phyloP scores from a whole-genome alignment of 176 grass and related monocot species.

The Eragrostis nindensis region DNA sequence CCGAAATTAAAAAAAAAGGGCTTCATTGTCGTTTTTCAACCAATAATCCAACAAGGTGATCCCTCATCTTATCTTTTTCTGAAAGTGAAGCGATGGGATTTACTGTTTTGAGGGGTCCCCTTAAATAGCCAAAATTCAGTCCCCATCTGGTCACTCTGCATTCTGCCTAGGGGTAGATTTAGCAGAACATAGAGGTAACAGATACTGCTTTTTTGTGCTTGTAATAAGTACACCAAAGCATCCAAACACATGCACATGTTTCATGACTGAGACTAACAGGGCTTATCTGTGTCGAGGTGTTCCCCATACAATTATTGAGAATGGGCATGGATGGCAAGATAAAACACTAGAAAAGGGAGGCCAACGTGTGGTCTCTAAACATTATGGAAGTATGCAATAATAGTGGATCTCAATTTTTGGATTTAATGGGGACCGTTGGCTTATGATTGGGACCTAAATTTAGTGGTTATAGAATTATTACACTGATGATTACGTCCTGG shows the following conservation, averaged over 20 bases:
- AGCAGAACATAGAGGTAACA: background rate
- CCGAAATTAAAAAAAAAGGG: background rate
- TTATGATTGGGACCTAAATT: background rate
- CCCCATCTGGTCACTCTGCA: background rate
- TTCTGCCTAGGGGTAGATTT: background rate
- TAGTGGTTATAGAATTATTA: background rate
- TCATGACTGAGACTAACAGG: background rate
- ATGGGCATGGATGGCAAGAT: slow-evolving; percentile 1
- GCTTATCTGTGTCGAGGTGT: no score
- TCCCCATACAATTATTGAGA: background rate
- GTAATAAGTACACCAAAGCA: background rate
- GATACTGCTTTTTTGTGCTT: background rate
- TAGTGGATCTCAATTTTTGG: background rate
- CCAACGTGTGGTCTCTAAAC: background rate
- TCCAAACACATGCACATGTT: background rate
- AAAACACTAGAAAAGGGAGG: background rate
- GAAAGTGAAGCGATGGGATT: background rate
- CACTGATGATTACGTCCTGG: background rate
- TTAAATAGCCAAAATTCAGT: background rate
- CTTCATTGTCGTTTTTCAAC: background rate
- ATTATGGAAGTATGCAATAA: background rate
- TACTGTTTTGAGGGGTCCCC: no score
- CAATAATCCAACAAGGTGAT: background rate
- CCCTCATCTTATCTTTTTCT: background rate
- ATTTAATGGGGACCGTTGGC: background rate